These are phyloP conservation scores for Oehlia diaphana DNA, from an alignment of 192 early-diverging fungal species.

Conservation along the genomic window DNA sequence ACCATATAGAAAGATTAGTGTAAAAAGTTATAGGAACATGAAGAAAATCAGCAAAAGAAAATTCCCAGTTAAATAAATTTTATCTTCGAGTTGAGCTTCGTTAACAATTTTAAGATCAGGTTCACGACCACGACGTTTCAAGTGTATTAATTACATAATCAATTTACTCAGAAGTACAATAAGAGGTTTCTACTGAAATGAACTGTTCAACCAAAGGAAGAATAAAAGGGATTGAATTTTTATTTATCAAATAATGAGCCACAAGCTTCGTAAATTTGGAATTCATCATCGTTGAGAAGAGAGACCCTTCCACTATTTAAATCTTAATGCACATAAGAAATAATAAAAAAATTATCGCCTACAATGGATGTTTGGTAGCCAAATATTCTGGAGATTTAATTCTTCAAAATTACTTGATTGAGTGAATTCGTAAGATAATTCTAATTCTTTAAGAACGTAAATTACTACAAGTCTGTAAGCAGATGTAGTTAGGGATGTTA, in stretches of 20 bases:
- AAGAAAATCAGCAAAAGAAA: conserved; percentile 24
- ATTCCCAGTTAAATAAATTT: conserved; percentile 29
- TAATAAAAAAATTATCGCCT: neutral
- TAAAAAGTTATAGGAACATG: conserved; percentile 12
- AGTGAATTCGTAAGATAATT: neutral
- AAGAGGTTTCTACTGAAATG: conserved; percentile 28
- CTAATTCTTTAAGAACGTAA: conserved; percentile 32
- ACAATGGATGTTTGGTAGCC: conserved; percentile 38
- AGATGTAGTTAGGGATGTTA: too few species aligned
- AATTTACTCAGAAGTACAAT: neutral
- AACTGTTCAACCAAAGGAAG: conserved; percentile 33
- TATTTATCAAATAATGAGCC: conserved; percentile 35
- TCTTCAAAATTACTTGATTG: neutral
- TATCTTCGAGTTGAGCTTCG: neutral
- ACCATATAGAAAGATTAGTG: conserved; percentile 28
- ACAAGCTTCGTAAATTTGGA: conserved; percentile 38
- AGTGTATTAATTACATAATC: neutral
- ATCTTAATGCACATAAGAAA: too few species aligned
- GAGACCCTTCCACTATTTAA: conserved; percentile 36
- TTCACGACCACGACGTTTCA: neutral
- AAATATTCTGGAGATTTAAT: conserved; percentile 36
- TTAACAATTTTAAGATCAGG: conserved; percentile 6
- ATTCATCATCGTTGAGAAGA: conserved; percentile 38
- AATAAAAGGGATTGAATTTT: too few species aligned
- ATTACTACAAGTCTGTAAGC: conserved; percentile 30